Conservation (phyloP, 2,329 filamentous ascomycete genomes). For the Thielaviopsis euricoi region DNA sequence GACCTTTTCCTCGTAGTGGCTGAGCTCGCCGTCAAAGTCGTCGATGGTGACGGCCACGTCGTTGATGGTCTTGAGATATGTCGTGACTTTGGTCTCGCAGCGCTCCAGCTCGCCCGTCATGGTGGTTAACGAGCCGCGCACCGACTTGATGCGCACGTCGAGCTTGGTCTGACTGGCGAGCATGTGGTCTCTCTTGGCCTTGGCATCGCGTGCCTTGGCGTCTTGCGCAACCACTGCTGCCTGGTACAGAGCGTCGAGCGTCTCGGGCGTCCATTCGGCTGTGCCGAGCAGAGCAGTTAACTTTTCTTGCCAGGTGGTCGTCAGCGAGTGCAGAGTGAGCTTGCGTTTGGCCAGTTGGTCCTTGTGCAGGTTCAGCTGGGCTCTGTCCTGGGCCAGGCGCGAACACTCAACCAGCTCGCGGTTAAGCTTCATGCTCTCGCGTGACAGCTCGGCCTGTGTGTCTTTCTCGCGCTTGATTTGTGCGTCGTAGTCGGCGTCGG, state of each 20-base stretch:
- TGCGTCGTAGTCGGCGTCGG: constrained; percentile 49
- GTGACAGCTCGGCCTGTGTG: constrained; percentile 53
- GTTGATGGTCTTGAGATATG: constrained; percentile 29
- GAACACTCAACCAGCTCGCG: constrained; percentile 74
- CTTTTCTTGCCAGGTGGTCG: constrained; percentile 54
- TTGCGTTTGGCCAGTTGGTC: constrained; percentile 63
- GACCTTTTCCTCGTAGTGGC: constrained; percentile 37
- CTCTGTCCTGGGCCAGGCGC: constrained; percentile 63
- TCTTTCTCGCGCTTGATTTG: constrained; percentile 51
- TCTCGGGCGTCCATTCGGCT: constrained; percentile 48
- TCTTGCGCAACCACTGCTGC: constrained; percentile 39
- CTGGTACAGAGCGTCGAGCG: constrained; percentile 57
- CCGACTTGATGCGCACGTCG: constrained; percentile 53
- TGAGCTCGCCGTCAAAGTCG: constrained; percentile 35
- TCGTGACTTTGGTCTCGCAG: constrained; percentile 40
- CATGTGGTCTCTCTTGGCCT: constrained; percentile 52
- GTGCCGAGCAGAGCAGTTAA: constrained; percentile 46
- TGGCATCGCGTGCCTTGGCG: constrained; percentile 43
- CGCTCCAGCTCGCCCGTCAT: constrained; percentile 44
- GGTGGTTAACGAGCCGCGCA: constrained; percentile 46
- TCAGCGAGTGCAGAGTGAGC: constrained; percentile 61
- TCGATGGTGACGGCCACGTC: constrained; percentile 30
- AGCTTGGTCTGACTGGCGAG: constrained; percentile 60
- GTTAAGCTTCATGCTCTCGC: constrained; percentile 53
- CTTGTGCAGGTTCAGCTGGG: constrained; percentile 66